Percentiles rank a stretch among this genome's conserved stretches.
Evolutionary conservation across 2,329 filamentous ascomycete species (phyloP).

Genomic region (Aspergillus pseudoviridinutans): DNA sequence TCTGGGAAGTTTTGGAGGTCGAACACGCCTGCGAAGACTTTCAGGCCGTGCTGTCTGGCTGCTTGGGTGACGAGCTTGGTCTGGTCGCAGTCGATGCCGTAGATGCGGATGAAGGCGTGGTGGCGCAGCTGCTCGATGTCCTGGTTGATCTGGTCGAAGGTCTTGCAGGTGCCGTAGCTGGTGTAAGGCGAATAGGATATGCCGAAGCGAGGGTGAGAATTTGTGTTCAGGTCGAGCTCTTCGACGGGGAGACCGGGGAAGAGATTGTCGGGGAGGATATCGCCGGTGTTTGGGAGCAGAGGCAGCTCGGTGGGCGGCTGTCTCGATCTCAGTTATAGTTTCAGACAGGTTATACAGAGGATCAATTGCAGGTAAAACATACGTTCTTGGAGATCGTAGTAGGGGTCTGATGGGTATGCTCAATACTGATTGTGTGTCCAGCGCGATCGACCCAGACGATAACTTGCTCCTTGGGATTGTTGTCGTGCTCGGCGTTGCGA

Average conservation of each 20-base stretch:
- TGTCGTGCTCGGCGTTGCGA: conserved; percentile 29
- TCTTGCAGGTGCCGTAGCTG: conserved; percentile 61
- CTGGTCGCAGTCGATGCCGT: conserved; percentile 77
- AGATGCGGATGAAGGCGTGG: conserved; percentile 68
- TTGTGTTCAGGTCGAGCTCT: background rate
- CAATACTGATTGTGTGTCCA: conserved; percentile 47
- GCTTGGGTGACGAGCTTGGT: conserved; percentile 59
- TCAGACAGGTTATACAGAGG: background rate
- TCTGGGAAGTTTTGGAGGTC: conserved; percentile 54
- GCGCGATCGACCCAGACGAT: conserved; percentile 59
- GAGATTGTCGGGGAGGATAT: background rate
- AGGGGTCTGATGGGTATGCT: conserved; percentile 26
- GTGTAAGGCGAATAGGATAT: conserved; percentile 59
- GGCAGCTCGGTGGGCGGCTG: conserved; percentile 1
- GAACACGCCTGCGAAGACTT: conserved; percentile 72
- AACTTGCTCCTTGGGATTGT: conserved; percentile 39
- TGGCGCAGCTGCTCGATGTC: conserved; percentile 60
- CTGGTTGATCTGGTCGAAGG: conserved; percentile 54
- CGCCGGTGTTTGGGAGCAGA: background rate
- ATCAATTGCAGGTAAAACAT: conserved; percentile 4
- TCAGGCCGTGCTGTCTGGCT: conserved; percentile 61
- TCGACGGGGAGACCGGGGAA: background rate
- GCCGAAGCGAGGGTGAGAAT: conserved; percentile 34
- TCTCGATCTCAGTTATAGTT: background rate
- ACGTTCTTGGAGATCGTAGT: conserved; percentile 7